Base-by-base conservation (phyloP, 2,329 filamentous ascomycete species). In the Pseudocercospora musae region DNA sequence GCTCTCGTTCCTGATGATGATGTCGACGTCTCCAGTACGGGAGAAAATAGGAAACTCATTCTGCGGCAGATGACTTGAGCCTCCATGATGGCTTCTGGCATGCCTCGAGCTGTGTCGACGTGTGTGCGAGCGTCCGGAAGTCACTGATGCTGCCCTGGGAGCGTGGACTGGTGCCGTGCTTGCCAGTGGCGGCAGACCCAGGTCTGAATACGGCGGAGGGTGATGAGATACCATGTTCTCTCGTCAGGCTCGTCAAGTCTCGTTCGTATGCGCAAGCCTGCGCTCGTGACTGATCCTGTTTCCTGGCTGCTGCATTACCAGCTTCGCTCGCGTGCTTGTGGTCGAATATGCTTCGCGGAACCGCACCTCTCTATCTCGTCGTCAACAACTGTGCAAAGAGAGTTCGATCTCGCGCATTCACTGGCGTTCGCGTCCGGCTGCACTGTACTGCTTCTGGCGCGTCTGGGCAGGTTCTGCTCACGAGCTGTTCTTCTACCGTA, bases 21-120 rank as follows among this genome's bases (percentile, higher is more conserved):
- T 92, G 78, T 98, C 94, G 72, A 97, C 92, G 77, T 98, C 93
- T 73, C 94, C 94, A 40, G 90, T 94, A 71, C 93, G 89, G 55
- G 87, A 88, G 77, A 97, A 98, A 73, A 96, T 80, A 21, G 94
- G 94, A 70, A 97, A 98, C 75, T 97, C 93, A 75, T 97, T 97
- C 73, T 90, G 89, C 46, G 90, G 85, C 23, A 86, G 79, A 72
- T 89, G 87, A 9, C 62, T 68, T 33, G 83, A 80, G 64, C 88
- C 88, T 62, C 91, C 91, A 71, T 89, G 86, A 74, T 95, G 90
- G 53, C 91, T 95, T 66, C 91, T 89, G 74, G 89, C 89, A 72
- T 92, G 90, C 69, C 91, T 87, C 11, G 31, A 40, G 31, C 53
- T 56, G 76, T 90, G 89, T 71, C 87, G 83, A 67, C 88, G 83